Evolutionary conservation across 225 moss, liverwort and hornwort species (phyloP).

Genomic region (Anthoceros angustus): DNA sequence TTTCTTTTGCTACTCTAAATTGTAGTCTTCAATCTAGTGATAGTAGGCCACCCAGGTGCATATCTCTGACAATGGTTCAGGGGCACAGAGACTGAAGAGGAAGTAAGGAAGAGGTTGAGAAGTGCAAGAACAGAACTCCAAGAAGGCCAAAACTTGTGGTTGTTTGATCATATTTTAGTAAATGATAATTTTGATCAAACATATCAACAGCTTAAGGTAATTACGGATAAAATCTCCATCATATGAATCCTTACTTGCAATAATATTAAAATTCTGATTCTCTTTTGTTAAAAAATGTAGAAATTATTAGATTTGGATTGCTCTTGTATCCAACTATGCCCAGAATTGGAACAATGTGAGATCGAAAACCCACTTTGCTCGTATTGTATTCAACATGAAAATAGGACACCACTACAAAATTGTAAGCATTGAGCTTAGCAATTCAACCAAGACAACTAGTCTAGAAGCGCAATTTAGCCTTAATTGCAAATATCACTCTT

Average conservation of each 20-base stretch:
- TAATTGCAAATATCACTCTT: no score
- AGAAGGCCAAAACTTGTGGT: slow-evolving; percentile 2
- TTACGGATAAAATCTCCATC: background rate
- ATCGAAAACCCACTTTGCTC: background rate
- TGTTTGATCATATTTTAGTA: background rate
- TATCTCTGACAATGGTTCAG: background rate
- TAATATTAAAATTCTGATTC: background rate
- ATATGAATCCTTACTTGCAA: background rate
- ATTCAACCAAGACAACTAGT: background rate
- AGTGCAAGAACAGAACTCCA: background rate
- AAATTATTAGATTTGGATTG: background rate
- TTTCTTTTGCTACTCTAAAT: background rate
- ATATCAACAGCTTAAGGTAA: background rate
- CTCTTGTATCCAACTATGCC: background rate
- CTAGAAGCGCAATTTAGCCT: background rate
- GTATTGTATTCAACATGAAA: background rate
- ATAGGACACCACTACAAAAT: background rate
- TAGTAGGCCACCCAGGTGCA: background rate
- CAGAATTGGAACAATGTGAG: background rate
- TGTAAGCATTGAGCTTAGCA: background rate
- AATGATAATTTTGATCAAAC: background rate
- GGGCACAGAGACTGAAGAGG: background rate
- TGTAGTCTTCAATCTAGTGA: no score
- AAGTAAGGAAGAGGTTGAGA: background rate
- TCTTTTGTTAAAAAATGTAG: background rate